Conservation (phyloP, 129 eudicot species). For the Ambrosia artemisiifolia region DNA sequence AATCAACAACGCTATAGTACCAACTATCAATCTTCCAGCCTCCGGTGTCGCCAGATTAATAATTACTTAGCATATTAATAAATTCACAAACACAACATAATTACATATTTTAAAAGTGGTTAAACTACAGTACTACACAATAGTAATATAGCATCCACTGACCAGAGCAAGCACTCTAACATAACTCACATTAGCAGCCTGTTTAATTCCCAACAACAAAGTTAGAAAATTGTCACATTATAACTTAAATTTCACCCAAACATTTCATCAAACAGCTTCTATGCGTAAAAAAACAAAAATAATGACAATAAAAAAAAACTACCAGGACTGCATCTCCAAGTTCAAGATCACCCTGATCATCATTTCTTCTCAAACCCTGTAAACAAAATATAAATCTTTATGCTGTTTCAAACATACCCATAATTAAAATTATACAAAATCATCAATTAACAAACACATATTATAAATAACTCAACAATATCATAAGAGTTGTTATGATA, state of each 20-base stretch:
- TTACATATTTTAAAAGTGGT: background rate
- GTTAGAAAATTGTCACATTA: slow-evolving; percentile 19
- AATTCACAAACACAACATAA: background rate
- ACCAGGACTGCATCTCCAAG: slow-evolving; percentile 78
- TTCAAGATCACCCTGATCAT: slow-evolving; percentile 67
- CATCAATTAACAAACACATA: no score
- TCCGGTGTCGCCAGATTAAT: slow-evolving; percentile 85
- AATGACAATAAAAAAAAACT: slow-evolving; percentile 21
- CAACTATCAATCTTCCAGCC: slow-evolving; percentile 59
- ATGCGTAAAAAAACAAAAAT: background rate
- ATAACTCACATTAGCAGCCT: slow-evolving; percentile 87
- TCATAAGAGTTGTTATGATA: no score
- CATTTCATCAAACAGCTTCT: slow-evolving; percentile 24
- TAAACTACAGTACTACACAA: no score
- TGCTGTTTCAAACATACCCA: background rate
- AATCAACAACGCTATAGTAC: slow-evolving; percentile 69
- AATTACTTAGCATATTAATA: background rate
- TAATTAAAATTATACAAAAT: background rate
- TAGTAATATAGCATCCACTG: no score
- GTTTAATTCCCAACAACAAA: slow-evolving; percentile 21
- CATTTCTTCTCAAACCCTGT: slow-evolving; percentile 45
- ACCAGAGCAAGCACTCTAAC: slow-evolving; percentile 73
- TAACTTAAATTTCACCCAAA: background rate
- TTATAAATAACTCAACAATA: no score
- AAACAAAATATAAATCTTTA: background rate